These are phyloP conservation scores for Komagataella pastoris DNA, from an alignment of 805 yeast species.

Conservation along the genomic window DNA sequence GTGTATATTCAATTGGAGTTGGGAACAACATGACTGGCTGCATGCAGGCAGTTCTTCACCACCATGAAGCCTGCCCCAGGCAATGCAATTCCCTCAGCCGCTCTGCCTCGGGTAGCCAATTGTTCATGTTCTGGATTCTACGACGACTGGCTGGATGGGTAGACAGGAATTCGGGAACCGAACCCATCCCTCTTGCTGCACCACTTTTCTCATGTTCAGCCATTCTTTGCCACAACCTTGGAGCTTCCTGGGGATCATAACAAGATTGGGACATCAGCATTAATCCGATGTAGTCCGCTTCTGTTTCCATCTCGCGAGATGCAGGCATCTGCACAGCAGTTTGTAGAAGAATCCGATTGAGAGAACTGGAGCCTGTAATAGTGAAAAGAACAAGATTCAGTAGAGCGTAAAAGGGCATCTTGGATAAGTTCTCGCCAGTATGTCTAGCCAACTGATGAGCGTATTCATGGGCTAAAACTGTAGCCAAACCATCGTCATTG, in stretches of 20 bases:
- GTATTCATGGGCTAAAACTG: conserved; percentile 85
- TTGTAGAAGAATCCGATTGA: conserved; percentile 38
- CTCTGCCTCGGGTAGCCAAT: conserved; percentile 55
- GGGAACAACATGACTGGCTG: background rate
- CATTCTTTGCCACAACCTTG: conserved; percentile 79
- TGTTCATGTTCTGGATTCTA: conserved; percentile 53
- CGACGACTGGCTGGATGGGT: conserved; percentile 83
- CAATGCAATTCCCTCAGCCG: conserved; percentile 6
- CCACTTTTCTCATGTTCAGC: conserved; percentile 27
- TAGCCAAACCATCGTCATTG: conserved; percentile 88
- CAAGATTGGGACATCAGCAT: conserved; percentile 89
- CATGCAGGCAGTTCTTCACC: background rate
- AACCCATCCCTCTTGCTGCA: conserved; percentile 15
- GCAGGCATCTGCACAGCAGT: conserved; percentile 67
- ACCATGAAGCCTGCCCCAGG: background rate
- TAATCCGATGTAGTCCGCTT: conserved; percentile 90
- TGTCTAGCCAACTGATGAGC: conserved; percentile 94
- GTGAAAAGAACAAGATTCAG: conserved; percentile 40
- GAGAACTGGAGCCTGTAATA: conserved; percentile 41
- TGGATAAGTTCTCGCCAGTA: conserved; percentile 69
- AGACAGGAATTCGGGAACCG: conserved; percentile 49
- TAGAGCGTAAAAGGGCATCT: conserved; percentile 55
- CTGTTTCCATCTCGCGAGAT: conserved; percentile 87
- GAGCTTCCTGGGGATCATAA: conserved; percentile 64
- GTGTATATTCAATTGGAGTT: background rate